Evolutionary conservation across 305 asterid species (phyloP), one percentile per base, ranked within the genome.

Genomic region (Caryopteris hybrid): DNA sequence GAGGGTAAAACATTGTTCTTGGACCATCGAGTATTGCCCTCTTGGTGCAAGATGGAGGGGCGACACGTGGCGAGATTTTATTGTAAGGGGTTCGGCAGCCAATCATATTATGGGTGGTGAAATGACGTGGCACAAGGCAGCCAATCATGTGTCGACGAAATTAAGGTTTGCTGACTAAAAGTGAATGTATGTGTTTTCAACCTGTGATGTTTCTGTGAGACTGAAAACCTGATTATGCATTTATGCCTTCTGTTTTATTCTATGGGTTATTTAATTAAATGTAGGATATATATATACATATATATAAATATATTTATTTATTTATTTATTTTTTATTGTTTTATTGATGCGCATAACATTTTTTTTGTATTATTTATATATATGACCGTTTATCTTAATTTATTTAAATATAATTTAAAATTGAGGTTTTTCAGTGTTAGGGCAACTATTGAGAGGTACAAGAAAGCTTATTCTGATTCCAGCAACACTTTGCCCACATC

Each of bases 71-170:
- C 85, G 66, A 2, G 57, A 22, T 50, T 61, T 72, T 66, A 70
- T 1, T 27, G 20, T 41, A n/a, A 47, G 31, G 23, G 61, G 71
- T 16, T 17, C 13, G 14, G 17, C 42, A 82, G 72, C 91, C 93
- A 90, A 87, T 90, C 88, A 87, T 83, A 66, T 74, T 56, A 86
- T 83, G 85, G 95, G 90, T 86, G 89, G 84, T 33, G 86, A 18
- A 76, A 86, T 87, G 60, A 58, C 92, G 81, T 85, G 95, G 90
- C 86, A 74, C 80, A 29, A 48, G 48, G 64, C 78, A 83, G 77
- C 94, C 94, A 88, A 84, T 88, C 86, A 79, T 76, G 79, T 55
- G 78, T 90, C 95, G 94, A 86, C 70, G 61, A 86, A 81, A 86
- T 88, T 90, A 86, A 88, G 95, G 95, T 85, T n/a, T 82, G 59